phyloP scores from a whole-genome alignment of 768 basidiomycete species.

The Russula compacta region DNA sequence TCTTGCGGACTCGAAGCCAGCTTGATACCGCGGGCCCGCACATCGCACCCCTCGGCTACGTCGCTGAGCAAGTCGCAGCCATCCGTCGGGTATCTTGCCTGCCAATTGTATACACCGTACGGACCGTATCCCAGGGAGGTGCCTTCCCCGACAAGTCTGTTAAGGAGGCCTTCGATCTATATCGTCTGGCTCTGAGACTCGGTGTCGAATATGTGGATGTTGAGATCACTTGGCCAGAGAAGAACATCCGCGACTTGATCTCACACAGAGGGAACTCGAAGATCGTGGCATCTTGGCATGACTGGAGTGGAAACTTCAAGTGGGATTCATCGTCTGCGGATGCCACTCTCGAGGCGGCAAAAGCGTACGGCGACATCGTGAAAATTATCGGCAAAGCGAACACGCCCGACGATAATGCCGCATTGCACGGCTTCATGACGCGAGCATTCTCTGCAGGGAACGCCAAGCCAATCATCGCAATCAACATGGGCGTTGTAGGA shows the following conservation, averaged over 20 bases:
- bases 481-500: slow-evolving; percentile 87
- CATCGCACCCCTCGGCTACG: slow-evolving; percentile 62
- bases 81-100: slow-evolving; percentile 69
- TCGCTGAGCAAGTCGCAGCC: slow-evolving; percentile 70
- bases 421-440: slow-evolving; percentile 62
- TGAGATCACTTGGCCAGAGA: slow-evolving; percentile 68
- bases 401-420: slow-evolving; percentile 66
- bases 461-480: slow-evolving; percentile 80
- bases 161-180: slow-evolving; percentile 63
- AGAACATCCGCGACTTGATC: slow-evolving; percentile 48
- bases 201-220: slow-evolving; percentile 93
- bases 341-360: slow-evolving; percentile 60
- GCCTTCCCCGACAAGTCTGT: slow-evolving; percentile 74
- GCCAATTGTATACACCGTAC: slow-evolving; percentile 87
- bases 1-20: slow-evolving; percentile 51
- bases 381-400: slow-evolving; percentile 88
- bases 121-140: slow-evolving; percentile 85
- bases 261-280: slow-evolving; percentile 60
- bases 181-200: slow-evolving; percentile 68
- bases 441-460: slow-evolving; percentile 34
- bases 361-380: slow-evolving; percentile 72
- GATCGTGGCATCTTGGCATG: slow-evolving; percentile 92
- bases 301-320: slow-evolving; percentile 77
- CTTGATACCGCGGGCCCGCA: slow-evolving; percentile 39
- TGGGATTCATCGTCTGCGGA: slow-evolving; percentile 66